Conservation (phyloP, 176 grass and related monocot species). For the Panicum miliaceum region DNA sequence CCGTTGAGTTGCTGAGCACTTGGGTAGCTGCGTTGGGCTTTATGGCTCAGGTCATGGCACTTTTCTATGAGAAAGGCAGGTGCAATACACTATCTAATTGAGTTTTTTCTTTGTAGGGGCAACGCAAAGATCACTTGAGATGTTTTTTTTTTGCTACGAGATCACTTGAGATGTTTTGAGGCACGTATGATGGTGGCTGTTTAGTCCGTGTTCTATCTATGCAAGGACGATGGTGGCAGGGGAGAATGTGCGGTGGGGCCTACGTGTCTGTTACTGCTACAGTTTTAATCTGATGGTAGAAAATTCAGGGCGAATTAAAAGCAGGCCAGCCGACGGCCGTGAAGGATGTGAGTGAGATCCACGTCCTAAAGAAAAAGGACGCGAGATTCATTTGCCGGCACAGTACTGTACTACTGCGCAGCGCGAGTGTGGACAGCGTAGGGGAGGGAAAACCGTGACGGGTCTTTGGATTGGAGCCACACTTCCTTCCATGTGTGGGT, state of each 20-base stretch:
- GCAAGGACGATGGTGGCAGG: not conserved
- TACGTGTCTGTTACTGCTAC: slow-evolving; percentile 1
- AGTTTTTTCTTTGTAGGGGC: not conserved
- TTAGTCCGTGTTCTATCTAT: not conserved
- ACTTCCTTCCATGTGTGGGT: slow-evolving; percentile 33
- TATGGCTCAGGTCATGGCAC: slow-evolving; percentile 18
- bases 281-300: not conserved
- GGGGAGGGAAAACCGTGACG: not conserved
- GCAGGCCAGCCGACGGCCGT: not conserved
- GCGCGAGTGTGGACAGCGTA: not conserved
- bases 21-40: not conserved
- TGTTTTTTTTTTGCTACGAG: not conserved
- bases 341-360: not conserved
- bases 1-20: slow-evolving; percentile 8
- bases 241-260: not conserved
- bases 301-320: not conserved
- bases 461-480: slow-evolving; percentile 11
- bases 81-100: slow-evolving; percentile 3
- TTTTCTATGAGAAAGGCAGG: not conserved
- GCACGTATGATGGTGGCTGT: slow-evolving; percentile 1
- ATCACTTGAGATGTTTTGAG: slow-evolving; percentile 23
- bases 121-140: too few relatives aligned
- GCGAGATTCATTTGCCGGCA: not conserved
- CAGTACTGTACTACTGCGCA: not conserved
- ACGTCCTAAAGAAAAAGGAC: too few relatives aligned